These are phyloP conservation scores for Eudorina sp. DNA, from an alignment of 139 green algal species.

Conservation along the genomic window DNA sequence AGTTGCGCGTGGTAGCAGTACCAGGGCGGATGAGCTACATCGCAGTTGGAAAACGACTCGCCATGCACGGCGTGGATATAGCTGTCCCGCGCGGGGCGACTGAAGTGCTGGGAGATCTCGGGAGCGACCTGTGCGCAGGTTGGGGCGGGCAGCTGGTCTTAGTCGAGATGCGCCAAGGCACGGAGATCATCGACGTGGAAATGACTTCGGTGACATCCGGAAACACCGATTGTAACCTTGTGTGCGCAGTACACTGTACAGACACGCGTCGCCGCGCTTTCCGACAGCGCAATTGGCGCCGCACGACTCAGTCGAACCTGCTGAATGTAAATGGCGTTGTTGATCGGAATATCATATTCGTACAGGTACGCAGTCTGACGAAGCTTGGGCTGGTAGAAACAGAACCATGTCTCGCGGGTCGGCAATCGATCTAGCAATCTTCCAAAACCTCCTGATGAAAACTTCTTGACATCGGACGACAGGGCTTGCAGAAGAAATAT, in stretches of 20 bases:
- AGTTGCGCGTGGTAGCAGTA: conserved; percentile 29
- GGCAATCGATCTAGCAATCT: neutral
- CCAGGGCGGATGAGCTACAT: neutral
- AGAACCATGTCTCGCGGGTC: conserved; percentile 41
- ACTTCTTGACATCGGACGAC: no score
- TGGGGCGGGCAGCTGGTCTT: no score
- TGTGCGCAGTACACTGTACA: no score
- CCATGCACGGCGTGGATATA: conserved; percentile 3
- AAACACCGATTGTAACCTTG: no score
- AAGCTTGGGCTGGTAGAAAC: neutral
- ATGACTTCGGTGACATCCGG: no score
- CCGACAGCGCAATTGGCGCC: no score
- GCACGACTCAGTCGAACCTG: no score
- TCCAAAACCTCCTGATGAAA: neutral
- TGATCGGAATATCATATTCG: neutral
- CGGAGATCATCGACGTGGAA: no score
- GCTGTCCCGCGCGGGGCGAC: neutral
- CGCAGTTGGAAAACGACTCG: neutral
- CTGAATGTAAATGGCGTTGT: neutral
- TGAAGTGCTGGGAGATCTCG: neutral
- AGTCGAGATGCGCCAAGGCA: no score
- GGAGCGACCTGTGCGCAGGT: conserved; percentile 24
- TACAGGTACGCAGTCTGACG: conserved; percentile 1
- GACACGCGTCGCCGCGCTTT: no score
- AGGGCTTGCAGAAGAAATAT: no score